Percentiles rank a stretch among this genome's conserved stretches.
Conservation (phyloP, 164 flowering plant genomes). For the Vitis rupestris region DNA sequence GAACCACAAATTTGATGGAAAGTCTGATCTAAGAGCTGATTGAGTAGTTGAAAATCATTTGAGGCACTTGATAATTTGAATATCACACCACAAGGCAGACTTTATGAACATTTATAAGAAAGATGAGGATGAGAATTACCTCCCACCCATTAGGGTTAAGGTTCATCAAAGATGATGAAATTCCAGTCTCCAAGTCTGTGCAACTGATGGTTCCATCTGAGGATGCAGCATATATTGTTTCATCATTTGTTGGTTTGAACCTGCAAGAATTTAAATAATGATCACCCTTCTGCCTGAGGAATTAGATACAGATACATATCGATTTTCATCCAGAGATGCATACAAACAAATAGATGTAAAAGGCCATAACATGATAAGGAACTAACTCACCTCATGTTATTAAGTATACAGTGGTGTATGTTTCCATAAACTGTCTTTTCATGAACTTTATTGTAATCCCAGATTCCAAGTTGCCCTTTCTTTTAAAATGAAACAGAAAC, state of each 20-base stretch:
- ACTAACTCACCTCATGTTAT: constrained; percentile 71
- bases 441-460: constrained; percentile 76
- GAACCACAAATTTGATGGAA: not conserved
- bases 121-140: constrained; percentile 36
- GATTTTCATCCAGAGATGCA: not conserved
- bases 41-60: not conserved
- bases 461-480: constrained; percentile 99
- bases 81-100: not conserved
- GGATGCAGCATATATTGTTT: constrained; percentile 70
- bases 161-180: constrained; percentile 64
- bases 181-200: constrained; percentile 87
- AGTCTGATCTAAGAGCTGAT: not conserved
- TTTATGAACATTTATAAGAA: not conserved
- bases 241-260: constrained; percentile 77
- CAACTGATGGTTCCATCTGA: constrained; percentile 92
- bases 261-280: constrained; percentile 32
- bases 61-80: not conserved
- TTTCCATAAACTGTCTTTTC: constrained; percentile 84
- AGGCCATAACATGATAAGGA: not conserved
- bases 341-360: not conserved
- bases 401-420: constrained; percentile 73
- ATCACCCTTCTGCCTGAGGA: not conserved
- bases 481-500: constrained; percentile 24
- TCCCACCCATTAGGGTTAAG: constrained; percentile 94
- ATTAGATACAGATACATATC: not conserved